A percentile compares a stretch with the other conserved stretches of the same genome.
Evolutionary conservation across 257 asterid species (phyloP).

Genomic region (Misopates orontium): DNA sequence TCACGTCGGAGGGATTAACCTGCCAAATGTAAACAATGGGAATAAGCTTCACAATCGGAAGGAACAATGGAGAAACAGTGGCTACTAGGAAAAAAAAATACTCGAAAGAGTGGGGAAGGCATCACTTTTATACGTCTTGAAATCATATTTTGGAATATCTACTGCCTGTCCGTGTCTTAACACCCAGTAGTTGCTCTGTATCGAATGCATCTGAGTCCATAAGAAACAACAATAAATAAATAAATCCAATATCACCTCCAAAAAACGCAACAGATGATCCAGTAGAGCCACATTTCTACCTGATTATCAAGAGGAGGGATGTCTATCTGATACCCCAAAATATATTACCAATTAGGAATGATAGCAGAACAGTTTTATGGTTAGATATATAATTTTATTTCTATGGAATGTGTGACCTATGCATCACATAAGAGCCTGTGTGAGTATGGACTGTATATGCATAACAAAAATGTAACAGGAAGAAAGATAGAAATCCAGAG

Average conservation of each 20-base stretch:
- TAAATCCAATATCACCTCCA: conserved; percentile 10
- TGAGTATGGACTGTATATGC: not conserved
- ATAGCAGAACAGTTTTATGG: too few species aligned
- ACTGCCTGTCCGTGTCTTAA: conserved; percentile 83
- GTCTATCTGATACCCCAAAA: too few species aligned
- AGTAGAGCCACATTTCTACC: not conserved
- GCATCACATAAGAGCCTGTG: too few species aligned
- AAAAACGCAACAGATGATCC: not conserved
- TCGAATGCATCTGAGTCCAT: conserved; percentile 83
- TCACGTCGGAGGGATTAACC: conserved; percentile 98
- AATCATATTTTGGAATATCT: conserved; percentile 94
- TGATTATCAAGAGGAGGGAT: too few species aligned
- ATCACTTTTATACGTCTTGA: conserved; percentile 76
- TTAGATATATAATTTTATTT: too few species aligned
- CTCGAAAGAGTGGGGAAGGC: conserved; percentile 81
- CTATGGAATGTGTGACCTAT: too few species aligned
- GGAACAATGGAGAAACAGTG: not conserved
- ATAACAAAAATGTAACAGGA: too few species aligned
- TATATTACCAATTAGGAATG: not conserved
- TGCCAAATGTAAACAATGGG: conserved; percentile 37
- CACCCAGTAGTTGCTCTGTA: conserved; percentile 66
- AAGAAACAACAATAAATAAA: conserved; percentile 18
- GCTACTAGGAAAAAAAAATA: conserved; percentile 34
- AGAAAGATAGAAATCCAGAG: conserved; percentile 8
- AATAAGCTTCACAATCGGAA: conserved; percentile 17